These are phyloP conservation scores for Pulchroboletus neoregius DNA, from an alignment of 1,284 basidiomycete species.

Conservation along the genomic window DNA sequence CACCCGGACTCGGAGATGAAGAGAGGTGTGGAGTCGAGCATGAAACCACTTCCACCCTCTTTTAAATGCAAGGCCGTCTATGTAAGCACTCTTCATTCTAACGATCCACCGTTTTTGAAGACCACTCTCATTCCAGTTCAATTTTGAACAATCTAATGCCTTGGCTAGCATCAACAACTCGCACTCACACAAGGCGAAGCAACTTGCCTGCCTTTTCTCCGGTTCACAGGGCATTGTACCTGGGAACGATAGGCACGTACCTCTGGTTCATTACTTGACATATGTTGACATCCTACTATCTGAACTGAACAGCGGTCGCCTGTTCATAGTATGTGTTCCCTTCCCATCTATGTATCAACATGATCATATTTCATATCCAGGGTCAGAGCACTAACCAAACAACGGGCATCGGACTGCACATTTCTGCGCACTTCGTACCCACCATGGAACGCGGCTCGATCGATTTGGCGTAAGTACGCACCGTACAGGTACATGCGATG, in stretches of 20 bases:
- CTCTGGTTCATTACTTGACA: neutral
- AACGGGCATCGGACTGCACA: slow-evolving; percentile 87
- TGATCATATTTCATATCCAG: slow-evolving; percentile 29
- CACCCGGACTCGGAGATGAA: slow-evolving; percentile 9
- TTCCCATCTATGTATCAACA: neutral
- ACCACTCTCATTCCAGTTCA: slow-evolving; percentile 11
- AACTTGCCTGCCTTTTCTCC: slow-evolving; percentile 5
- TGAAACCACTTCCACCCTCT: slow-evolving; percentile 15
- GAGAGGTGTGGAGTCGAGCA: slow-evolving; percentile 8
- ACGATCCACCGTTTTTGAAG: slow-evolving; percentile 1
- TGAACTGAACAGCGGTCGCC: slow-evolving; percentile 28
- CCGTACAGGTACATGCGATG: slow-evolving; percentile 1
- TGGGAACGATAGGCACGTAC: slow-evolving; percentile 4
- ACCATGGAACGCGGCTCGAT: slow-evolving; percentile 95
- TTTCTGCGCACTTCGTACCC: slow-evolving; percentile 90
- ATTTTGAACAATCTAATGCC: slow-evolving; percentile 5
- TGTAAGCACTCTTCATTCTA: slow-evolving; percentile 1
- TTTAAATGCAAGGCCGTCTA: slow-evolving; percentile 19
- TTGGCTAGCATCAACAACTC: neutral
- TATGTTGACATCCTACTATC: neutral
- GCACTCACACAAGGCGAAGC: neutral
- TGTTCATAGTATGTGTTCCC: slow-evolving; percentile 66
- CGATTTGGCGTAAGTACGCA: slow-evolving; percentile 67
- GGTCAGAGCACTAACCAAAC: slow-evolving; percentile 87
- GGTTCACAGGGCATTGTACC: slow-evolving; percentile 14